Evolutionary conservation across 345 rosid genomes (phyloP).

Genomic region (Camelina sativa): DNA sequence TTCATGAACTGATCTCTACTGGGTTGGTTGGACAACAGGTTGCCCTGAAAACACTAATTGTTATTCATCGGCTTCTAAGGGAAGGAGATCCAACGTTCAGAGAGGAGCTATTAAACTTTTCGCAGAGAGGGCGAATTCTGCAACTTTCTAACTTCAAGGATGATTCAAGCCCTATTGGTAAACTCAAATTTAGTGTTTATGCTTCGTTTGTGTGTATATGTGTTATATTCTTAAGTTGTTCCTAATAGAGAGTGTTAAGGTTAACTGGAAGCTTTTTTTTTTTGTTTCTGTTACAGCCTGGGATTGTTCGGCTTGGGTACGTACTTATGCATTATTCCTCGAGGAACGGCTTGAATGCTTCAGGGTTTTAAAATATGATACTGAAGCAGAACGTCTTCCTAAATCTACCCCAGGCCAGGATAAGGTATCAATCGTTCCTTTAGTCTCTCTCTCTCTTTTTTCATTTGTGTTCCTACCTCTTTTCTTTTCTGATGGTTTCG

Average conservation of each 20-base stretch:
- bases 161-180: constrained; percentile 96
- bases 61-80: constrained; percentile 83
- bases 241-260: not conserved
- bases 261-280: not conserved
- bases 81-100: constrained; percentile 96
- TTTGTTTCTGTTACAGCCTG: constrained; percentile 59
- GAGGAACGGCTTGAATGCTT: constrained; percentile 98
- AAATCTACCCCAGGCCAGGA: constrained; percentile 83
- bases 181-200: constrained; percentile 12
- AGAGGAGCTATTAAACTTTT: constrained; percentile 82
- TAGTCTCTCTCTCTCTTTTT: not conserved
- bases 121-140: constrained; percentile 83
- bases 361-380: constrained; percentile 84
- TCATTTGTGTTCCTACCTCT: not conserved
- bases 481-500: constrained; percentile 26
- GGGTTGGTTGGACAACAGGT: constrained; percentile 54
- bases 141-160: constrained; percentile 96
- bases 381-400: constrained; percentile 92
- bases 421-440: constrained; percentile 55
- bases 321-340: constrained; percentile 90
- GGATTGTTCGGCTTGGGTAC: constrained; percentile 99
- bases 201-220: not conserved
- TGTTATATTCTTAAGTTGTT: constrained; percentile 3
- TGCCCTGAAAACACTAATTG: constrained; percentile 89
- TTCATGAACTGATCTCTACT: constrained; percentile 6